Conservation (phyloP, 148 eudicot species). For the Rhododendron molle region DNA sequence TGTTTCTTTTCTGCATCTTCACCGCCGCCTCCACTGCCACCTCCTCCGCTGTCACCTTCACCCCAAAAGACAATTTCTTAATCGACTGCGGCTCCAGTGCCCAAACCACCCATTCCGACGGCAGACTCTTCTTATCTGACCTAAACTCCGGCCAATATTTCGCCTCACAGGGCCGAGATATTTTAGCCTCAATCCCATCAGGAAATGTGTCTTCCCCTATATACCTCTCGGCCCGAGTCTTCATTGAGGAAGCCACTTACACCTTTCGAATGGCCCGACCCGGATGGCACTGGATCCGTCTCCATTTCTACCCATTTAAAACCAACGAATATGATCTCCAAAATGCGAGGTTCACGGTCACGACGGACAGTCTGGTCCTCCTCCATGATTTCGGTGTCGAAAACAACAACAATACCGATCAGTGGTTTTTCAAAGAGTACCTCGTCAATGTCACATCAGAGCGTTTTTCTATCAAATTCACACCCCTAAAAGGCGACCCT, state of each 20-base stretch:
- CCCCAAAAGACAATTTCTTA: conserved; percentile 52
- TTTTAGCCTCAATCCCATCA: conserved; percentile 33
- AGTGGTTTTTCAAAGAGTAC: conserved; percentile 30
- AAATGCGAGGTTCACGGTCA: conserved; percentile 51
- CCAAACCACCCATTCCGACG: conserved; percentile 44
- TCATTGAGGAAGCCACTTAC: conserved; percentile 57
- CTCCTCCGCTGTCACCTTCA: conserved; percentile 34
- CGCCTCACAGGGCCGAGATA: conserved; percentile 31
- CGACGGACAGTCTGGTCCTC: conserved; percentile 48
- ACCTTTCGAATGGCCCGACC: conserved; percentile 51
- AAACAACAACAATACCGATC: background rate
- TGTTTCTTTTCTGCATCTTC: conserved; percentile 21
- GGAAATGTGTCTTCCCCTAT: conserved; percentile 46
- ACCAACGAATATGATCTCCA: conserved; percentile 47
- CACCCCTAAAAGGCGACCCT: conserved; percentile 24
- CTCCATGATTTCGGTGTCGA: conserved; percentile 34
- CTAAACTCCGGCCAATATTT: conserved; percentile 38
- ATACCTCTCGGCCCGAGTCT: conserved; percentile 58
- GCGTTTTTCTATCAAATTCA: conserved; percentile 28
- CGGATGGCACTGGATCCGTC: conserved; percentile 92
- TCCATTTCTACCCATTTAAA: conserved; percentile 55
- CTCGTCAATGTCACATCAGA: conserved; percentile 35
- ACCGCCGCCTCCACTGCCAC: conserved; percentile 2
- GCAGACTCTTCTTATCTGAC: conserved; percentile 46
- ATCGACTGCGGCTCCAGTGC: conserved; percentile 61